Percentiles rank a stretch among this genome's conserved stretches.
These are phyloP conservation scores for Ogataea minuta DNA, from an alignment of 805 yeast genomes.

Conservation along the genomic window DNA sequence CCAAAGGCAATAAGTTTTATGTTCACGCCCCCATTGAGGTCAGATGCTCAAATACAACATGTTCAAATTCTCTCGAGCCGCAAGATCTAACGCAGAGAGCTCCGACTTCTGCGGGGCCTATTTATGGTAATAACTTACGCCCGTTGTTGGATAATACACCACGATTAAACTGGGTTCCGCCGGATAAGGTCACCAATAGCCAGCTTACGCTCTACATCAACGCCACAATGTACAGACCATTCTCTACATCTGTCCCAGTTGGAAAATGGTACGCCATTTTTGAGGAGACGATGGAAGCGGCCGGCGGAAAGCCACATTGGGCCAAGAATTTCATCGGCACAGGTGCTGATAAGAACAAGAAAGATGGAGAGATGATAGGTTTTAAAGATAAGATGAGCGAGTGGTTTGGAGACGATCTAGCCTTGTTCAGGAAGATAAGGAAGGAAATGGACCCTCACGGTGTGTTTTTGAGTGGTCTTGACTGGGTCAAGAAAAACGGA, in stretches of 20 bases:
- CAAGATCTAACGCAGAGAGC: constrained; percentile 54
- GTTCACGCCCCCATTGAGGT: constrained; percentile 97
- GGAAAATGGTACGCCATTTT: constrained; percentile 80
- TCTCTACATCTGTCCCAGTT: constrained; percentile 67
- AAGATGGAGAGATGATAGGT: constrained; percentile 78
- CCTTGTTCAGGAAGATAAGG: constrained; percentile 60
- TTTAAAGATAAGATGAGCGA: constrained; percentile 62
- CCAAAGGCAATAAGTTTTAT: constrained; percentile 57
- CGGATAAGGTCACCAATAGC: constrained; percentile 57
- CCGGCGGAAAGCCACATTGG: constrained; percentile 97
- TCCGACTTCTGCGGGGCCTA: constrained; percentile 64
- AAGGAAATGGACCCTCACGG: constrained; percentile 74
- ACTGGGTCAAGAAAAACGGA: constrained; percentile 85
- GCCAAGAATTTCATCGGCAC: constrained; percentile 89
- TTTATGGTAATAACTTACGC: constrained; percentile 78
- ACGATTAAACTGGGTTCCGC: constrained; percentile 52
- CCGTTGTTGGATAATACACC: constrained; percentile 86
- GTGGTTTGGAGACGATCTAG: constrained; percentile 79
- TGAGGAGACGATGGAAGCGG: constrained; percentile 71
- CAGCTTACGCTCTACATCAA: constrained; percentile 85
- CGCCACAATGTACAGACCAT: constrained; percentile 97
- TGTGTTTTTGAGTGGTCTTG: constrained; percentile 70
- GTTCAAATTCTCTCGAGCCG: constrained; percentile 33
- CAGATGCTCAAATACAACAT: constrained; percentile 84
- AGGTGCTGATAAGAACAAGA: constrained; percentile 39